Evolutionary conservation across 164 flowering plant species (phyloP).

Genomic region (Buxus sempervirens): DNA sequence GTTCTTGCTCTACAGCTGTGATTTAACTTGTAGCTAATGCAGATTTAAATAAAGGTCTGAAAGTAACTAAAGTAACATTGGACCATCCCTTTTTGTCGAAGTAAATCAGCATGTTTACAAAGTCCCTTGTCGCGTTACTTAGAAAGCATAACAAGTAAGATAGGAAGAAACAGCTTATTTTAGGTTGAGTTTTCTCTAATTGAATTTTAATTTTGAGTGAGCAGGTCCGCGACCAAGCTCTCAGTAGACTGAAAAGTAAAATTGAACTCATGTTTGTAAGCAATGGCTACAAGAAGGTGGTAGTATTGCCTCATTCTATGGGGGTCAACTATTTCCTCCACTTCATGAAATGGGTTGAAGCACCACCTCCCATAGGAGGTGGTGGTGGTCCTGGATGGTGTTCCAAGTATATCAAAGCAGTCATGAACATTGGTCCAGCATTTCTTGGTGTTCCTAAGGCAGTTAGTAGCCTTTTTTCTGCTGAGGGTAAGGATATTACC

Average conservation of each 20-base stretch:
- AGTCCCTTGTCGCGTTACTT: not conserved
- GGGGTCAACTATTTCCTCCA: constrained; percentile 71
- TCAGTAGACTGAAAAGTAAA: constrained; percentile 71
- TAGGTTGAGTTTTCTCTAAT: constrained; percentile 10
- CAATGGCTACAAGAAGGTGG: constrained; percentile 67
- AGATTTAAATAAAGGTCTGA: no score
- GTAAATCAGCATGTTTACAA: no score
- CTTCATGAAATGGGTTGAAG: constrained; percentile 79
- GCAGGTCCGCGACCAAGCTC: constrained; percentile 74
- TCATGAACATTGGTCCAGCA: constrained; percentile 70
- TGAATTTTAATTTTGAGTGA: constrained; percentile 9
- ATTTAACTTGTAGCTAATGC: no score
- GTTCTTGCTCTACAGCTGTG: no score
- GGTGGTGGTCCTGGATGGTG: constrained; percentile 78
- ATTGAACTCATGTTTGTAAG: constrained; percentile 67
- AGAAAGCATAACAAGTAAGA: not conserved
- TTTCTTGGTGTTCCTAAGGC: constrained; percentile 81
- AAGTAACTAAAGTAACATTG: no score
- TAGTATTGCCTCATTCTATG: constrained; percentile 86
- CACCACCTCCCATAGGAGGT: constrained; percentile 65
- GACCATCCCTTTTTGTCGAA: no score
- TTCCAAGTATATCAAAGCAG: constrained; percentile 61
- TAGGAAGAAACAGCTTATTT: not conserved
- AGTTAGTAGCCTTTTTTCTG: constrained; percentile 51
- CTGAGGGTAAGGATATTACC: constrained; percentile 64